phyloP scores from a whole-genome alignment of 2,329 filamentous ascomycete species.

The Graphiopsis chlorocephala region DNA sequence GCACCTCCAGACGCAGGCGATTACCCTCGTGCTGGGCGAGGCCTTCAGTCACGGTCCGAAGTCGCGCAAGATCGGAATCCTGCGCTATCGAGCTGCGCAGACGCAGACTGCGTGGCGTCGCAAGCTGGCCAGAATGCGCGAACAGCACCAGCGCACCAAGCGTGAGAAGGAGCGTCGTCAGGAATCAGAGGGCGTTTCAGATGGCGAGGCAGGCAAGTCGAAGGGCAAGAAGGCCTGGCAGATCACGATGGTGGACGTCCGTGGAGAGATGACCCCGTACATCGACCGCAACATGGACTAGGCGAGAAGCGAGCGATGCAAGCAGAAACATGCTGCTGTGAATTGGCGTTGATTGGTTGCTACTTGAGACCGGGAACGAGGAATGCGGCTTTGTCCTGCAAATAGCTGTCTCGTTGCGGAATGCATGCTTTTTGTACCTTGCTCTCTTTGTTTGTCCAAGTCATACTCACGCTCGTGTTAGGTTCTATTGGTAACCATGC shows the following conservation, averaged over 20 bases:
- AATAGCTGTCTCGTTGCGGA: conserved; percentile 13
- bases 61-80: neutral
- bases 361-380: conserved; percentile 5
- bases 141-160: neutral
- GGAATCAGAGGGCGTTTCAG: neutral
- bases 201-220: neutral
- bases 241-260: neutral
- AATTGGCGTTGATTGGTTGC: conserved; percentile 6
- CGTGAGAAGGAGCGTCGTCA: neutral
- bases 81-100: neutral
- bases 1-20: neutral
- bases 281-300: neutral
- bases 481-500: no score
- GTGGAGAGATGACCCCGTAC: neutral
- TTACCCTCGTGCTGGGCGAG: neutral
- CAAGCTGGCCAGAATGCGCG: neutral
- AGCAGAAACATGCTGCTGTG: conserved; percentile 1
- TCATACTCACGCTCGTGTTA: neutral
- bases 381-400: conserved; percentile 15
- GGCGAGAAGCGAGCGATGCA: neutral
- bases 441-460: neutral
- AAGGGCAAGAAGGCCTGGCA: neutral
- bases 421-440: neutral
- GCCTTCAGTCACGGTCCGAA: neutral
- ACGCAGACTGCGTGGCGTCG: conserved; percentile 1